These are phyloP conservation scores for Cordyceps cateniannulata DNA, from an alignment of 2,329 filamentous ascomycete species.

Conservation along the genomic window DNA sequence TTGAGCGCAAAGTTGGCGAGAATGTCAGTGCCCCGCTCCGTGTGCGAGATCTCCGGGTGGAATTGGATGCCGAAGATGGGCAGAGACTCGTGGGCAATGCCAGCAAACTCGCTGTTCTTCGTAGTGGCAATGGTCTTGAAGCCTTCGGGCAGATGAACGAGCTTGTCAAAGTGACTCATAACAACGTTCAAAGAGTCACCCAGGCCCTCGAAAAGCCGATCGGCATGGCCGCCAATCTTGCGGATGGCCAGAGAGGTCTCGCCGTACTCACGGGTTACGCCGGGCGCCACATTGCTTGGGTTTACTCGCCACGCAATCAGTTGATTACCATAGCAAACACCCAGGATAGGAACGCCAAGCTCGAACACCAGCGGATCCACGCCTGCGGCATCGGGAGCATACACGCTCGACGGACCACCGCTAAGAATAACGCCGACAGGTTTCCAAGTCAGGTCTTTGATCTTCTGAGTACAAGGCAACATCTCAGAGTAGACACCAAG, in stretches of 20 bases:
- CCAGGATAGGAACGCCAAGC: neutral
- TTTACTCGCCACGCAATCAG: neutral
- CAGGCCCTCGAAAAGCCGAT: slow-evolving; percentile 58
- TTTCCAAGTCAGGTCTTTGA: slow-evolving; percentile 68
- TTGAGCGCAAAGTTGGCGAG: slow-evolving; percentile 74
- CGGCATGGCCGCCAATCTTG: slow-evolving; percentile 55
- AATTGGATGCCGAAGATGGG: slow-evolving; percentile 70
- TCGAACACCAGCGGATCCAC: neutral
- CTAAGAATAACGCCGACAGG: slow-evolving; percentile 71
- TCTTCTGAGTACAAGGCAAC: slow-evolving; percentile 79
- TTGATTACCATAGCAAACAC: neutral
- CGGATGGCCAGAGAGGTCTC: slow-evolving; percentile 18
- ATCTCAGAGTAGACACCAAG: slow-evolving; percentile 69
- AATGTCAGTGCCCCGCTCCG: slow-evolving; percentile 55
- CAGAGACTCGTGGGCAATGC: slow-evolving; percentile 64
- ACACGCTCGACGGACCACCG: slow-evolving; percentile 62
- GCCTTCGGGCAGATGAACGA: slow-evolving; percentile 63
- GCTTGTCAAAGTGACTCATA: slow-evolving; percentile 54
- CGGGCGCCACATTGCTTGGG: neutral
- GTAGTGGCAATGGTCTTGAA: slow-evolving; percentile 73
- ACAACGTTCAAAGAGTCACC: neutral
- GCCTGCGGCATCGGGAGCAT: slow-evolving; percentile 61
- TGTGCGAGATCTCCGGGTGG: slow-evolving; percentile 66
- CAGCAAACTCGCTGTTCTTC: slow-evolving; percentile 70
- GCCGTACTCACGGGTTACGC: neutral